Conservation (phyloP, 208 protist genomes). For the Leishmania amazonensis region DNA sequence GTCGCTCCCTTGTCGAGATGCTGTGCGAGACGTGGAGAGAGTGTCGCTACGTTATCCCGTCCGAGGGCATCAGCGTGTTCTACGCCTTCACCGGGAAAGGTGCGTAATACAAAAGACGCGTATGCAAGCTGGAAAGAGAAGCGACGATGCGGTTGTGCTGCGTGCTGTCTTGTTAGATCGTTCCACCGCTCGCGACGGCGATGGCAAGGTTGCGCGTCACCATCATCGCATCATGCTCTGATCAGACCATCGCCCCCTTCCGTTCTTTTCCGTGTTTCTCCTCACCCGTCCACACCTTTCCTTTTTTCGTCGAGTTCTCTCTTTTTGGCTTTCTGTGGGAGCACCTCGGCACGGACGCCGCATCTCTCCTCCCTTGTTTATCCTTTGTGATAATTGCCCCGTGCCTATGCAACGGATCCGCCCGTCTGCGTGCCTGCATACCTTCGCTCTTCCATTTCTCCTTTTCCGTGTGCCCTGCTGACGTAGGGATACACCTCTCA, state of each 20-base stretch:
- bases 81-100: conserved; percentile 46
- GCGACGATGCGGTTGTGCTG: not conserved
- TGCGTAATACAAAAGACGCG: not conserved
- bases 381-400: no score
- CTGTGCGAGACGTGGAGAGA: conserved; percentile 56
- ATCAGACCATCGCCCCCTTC: not conserved
- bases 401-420: not conserved
- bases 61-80: conserved; percentile 74
- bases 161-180: not conserved
- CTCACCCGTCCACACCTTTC: not conserved
- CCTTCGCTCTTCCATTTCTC: not conserved
- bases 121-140: not conserved
- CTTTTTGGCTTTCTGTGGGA: not conserved
- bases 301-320: not conserved
- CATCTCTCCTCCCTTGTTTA: not conserved
- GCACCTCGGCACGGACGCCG: not conserved
- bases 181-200: not conserved
- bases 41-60: conserved; percentile 82
- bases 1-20: conserved; percentile 47
- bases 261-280: not conserved
- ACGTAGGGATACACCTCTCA: not conserved
- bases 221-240: not conserved
- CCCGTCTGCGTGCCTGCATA: no score
- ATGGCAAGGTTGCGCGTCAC: not conserved
- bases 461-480: not conserved